Percentiles rank a stretch among this genome's conserved stretches.
Conservation (phyloP, 768 basidiomycete species). For the Kwoniella dejecticola region DNA sequence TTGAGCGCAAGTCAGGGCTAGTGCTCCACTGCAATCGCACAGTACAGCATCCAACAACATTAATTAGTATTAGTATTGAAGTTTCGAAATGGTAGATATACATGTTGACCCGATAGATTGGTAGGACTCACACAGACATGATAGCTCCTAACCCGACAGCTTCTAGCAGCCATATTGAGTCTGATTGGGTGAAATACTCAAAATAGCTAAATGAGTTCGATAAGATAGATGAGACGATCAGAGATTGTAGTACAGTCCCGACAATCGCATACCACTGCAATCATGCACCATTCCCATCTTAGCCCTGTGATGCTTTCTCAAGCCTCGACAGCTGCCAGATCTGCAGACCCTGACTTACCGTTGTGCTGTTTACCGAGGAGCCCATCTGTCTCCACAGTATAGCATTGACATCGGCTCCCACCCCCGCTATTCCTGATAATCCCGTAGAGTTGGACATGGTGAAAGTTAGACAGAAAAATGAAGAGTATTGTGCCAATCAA, state of each 20-base stretch:
- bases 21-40: background rate
- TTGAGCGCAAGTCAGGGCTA: background rate
- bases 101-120: too few relatives aligned
- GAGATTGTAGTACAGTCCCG: constrained; percentile 9
- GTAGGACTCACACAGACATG: constrained; percentile 2
- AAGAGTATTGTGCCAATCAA: too few relatives aligned
- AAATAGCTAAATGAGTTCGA: constrained; percentile 5
- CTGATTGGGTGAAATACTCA: constrained; percentile 9
- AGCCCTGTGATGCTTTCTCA: background rate
- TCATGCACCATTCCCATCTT: background rate
- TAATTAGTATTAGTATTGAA: background rate
- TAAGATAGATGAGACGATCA: constrained; percentile 10
- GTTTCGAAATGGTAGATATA: too few relatives aligned
- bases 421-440: too few relatives aligned
- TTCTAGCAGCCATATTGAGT: constrained; percentile 10
- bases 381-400: too few relatives aligned
- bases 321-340: background rate
- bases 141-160: background rate
- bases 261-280: constrained; percentile 9
- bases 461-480: too few relatives aligned
- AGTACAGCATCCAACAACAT: background rate
- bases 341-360: too few relatives aligned
- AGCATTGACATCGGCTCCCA: too few relatives aligned
- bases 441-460: too few relatives aligned
- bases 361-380: too few relatives aligned